Evolutionary conservation across 2,329 filamentous ascomycete genomes (phyloP), one percentile per base, ranked within the genome.

Genomic region (Elsinoe perseae): DNA sequence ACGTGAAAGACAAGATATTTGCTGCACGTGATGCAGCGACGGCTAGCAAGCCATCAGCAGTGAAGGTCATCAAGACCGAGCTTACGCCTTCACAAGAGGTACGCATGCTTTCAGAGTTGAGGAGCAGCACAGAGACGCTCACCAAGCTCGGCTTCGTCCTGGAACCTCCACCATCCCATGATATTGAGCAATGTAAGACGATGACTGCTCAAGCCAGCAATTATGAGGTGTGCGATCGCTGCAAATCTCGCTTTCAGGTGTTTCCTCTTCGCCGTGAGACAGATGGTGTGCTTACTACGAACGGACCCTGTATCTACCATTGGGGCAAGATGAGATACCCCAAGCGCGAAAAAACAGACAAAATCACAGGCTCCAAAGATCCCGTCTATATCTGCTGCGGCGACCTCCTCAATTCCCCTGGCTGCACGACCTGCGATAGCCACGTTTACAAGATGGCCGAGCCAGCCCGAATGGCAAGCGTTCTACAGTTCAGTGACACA

Each of bases 401-500:
- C 28, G 82, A 91, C 67, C 75, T 79, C 1, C 71, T 89, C 2
- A 90, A 89, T 6, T 82, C 87, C 34, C 83, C 84, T 0, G 93
- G 93, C 14, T 98, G 93, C 69, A 84, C 81, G 6, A 82, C 78
- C 16, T 75, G 78, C 12, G 74, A 81, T 4, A 82, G 83, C 14
- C 93, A 98, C 65, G 92, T 97, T 16, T 97, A 90, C 79, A 96
- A 95, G 68, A 81, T 87, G 8, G 83, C 80, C 0, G 85, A 91
- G 58, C 74, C 82, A 1, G 89, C 88, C 61, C 79, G 90, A 20
- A 77, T 98, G 23, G 89, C 90, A 0, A 75, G 84, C 0, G 73
- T 92, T 2, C 78, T 95, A 64, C 90, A 92, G 53, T 98, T 95
- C 68, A 79, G 82, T 57, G 72, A 81, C 59, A 97, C 93, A 0